Conservation (phyloP, 306 rosid genomes). For the Arachis hypogaea region DNA sequence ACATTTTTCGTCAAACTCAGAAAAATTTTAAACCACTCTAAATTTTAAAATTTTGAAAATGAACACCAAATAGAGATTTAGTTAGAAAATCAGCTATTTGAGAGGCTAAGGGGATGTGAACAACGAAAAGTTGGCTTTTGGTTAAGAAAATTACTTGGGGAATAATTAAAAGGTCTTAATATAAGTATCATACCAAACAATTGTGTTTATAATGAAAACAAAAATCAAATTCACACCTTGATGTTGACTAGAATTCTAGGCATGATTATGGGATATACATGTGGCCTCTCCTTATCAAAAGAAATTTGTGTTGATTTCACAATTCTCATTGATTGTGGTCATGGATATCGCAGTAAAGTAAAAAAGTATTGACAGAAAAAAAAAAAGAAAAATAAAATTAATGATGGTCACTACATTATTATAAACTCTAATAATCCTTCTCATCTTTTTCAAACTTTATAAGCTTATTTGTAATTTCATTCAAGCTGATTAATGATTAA, state of each 20-base stretch:
- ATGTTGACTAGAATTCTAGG: constrained; percentile 10
- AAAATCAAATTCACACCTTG: constrained; percentile 9
- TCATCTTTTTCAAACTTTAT: constrained; percentile 34
- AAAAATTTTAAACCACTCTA: no score
- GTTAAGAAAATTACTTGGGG: background rate
- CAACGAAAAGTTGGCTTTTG: no score
- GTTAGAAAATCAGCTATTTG: no score
- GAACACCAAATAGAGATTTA: no score
- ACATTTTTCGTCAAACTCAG: no score
- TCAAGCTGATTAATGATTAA: constrained; percentile 38
- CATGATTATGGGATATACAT: constrained; percentile 7
- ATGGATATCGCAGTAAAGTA: background rate
- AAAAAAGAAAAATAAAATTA: constrained; percentile 11
- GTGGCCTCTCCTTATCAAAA: background rate
- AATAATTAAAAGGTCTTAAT: background rate
- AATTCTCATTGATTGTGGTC: constrained; percentile 25
- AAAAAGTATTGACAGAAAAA: background rate
- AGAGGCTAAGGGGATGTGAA: no score
- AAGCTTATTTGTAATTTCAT: constrained; percentile 19
- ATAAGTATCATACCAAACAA: background rate
- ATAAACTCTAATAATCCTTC: constrained; percentile 20
- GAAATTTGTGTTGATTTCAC: constrained; percentile 6
- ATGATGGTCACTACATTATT: constrained; percentile 28
- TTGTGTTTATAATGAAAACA: background rate
- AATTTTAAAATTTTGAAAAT: no score